These are phyloP conservation scores for Aspergillus sclerotioniger DNA, from an alignment of 495 filamentous ascomycete genomes.

Conservation along the genomic window DNA sequence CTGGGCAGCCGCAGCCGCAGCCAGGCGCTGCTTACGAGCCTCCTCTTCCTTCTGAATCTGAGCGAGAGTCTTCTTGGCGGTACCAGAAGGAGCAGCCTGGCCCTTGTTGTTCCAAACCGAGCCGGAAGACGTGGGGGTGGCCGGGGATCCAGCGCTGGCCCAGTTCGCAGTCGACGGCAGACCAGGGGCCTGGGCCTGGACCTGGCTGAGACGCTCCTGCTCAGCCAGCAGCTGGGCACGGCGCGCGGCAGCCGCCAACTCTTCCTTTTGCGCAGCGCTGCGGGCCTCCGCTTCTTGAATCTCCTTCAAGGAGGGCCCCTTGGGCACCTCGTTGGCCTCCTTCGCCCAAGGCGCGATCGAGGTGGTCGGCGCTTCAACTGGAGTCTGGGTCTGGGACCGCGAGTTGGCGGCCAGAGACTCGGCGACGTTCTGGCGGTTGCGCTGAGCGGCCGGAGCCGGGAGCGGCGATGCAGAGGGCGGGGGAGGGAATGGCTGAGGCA, in stretches of 20 bases:
- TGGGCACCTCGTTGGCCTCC: constrained; percentile 71
- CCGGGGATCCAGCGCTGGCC: constrained; percentile 71
- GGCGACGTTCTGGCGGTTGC: constrained; percentile 77
- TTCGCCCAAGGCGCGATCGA: constrained; percentile 94
- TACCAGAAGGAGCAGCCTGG: constrained; percentile 40
- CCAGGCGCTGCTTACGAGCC: constrained; percentile 70
- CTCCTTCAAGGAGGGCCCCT: constrained; percentile 90
- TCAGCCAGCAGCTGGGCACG: constrained; percentile 66
- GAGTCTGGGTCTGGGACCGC: constrained; percentile 75
- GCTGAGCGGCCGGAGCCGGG: constrained; percentile 82
- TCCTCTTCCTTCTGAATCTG: constrained; percentile 98
- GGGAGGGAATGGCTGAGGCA: constrained; percentile 78
- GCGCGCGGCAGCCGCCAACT: constrained; percentile 75
- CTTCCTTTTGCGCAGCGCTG: constrained; percentile 88
- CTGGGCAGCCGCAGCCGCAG: constrained; percentile 51
- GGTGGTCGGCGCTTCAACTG: constrained; percentile 55
- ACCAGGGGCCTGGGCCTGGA: constrained; percentile 62
- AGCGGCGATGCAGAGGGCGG: constrained; percentile 72
- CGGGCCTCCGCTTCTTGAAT: constrained; percentile 95
- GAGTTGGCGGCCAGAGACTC: constrained; percentile 71
- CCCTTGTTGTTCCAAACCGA: constrained; percentile 67
- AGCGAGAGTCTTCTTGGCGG: constrained; percentile 82
- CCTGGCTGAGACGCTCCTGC: constrained; percentile 75
- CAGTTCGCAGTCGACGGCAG: constrained; percentile 88
- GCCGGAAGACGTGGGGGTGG: constrained; percentile 48